Percentiles rank a stretch among this genome's conserved stretches.
Conservation (phyloP, 2,329 filamentous ascomycete genomes). For the Xylariales sp. region DNA sequence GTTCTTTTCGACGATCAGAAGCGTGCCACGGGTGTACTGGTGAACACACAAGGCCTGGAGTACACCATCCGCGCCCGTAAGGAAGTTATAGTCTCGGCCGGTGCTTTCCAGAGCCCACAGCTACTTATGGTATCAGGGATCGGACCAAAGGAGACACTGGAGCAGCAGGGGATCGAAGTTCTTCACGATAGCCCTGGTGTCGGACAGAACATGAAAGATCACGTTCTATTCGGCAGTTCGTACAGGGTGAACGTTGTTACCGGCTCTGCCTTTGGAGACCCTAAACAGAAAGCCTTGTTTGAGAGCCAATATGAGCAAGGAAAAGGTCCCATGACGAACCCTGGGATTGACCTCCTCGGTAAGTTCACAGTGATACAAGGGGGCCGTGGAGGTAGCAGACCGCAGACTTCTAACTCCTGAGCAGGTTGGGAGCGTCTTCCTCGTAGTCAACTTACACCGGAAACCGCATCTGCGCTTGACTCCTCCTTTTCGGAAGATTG, state of each 20-base stretch:
- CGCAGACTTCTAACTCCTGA: too few relatives aligned
- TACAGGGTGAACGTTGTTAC: constrained; percentile 43
- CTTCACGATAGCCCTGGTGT: constrained; percentile 6
- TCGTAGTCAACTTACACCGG: too few relatives aligned
- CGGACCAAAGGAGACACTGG: constrained; percentile 1
- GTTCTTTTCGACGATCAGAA: too few relatives aligned
- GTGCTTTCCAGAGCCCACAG: constrained; percentile 10
- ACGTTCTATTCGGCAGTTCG: background rate
- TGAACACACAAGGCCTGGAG: too few relatives aligned
- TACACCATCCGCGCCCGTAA: background rate
- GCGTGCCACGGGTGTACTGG: too few relatives aligned
- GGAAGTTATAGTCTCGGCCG: constrained; percentile 16
- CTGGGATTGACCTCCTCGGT: background rate
- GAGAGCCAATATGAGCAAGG: too few relatives aligned
- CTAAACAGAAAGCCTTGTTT: too few relatives aligned
- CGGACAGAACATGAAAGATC: constrained; percentile 22
- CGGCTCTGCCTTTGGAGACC: too few relatives aligned
- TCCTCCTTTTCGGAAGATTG: constrained; percentile 40
- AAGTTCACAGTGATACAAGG: too few relatives aligned
- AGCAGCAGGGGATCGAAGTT: background rate
- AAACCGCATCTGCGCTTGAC: too few relatives aligned
- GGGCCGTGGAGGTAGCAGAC: too few relatives aligned
- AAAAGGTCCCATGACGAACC: constrained; percentile 43
- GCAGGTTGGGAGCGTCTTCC: too few relatives aligned
- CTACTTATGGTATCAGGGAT: constrained; percentile 26